A percentile compares a stretch with the other conserved stretches of the same genome.
These are phyloP conservation scores for Aspergillus sp. DNA, from an alignment of 2,329 filamentous ascomycete species.

Conservation along the genomic window DNA sequence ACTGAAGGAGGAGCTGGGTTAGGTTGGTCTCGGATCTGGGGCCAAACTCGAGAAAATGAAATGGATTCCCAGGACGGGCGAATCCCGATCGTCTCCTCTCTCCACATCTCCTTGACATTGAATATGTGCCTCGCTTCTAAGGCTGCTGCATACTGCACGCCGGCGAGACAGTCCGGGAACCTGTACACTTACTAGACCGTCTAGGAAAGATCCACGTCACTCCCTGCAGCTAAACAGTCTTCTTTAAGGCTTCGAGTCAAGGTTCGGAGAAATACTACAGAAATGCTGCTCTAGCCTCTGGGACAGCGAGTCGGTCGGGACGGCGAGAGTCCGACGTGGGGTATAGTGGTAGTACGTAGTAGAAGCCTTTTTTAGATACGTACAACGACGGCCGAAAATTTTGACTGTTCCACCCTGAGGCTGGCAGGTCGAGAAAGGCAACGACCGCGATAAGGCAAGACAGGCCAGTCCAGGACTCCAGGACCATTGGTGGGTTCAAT, in stretches of 20 bases:
- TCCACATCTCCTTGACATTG: background rate
- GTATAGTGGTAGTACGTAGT: background rate
- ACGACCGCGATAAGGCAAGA: slow-evolving; percentile 16
- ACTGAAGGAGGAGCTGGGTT: background rate
- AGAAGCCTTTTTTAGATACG: background rate
- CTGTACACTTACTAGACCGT: background rate
- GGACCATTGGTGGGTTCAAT: slow-evolving; percentile 22
- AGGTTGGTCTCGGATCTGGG: slow-evolving; percentile 16
- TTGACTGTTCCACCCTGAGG: background rate
- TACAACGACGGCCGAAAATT: background rate
- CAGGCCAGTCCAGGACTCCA: slow-evolving; percentile 14
- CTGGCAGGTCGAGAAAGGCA: slow-evolving; percentile 2
- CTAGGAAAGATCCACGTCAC: slow-evolving; percentile 16
- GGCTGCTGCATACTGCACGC: background rate
- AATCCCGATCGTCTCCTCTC: slow-evolving; percentile 24
- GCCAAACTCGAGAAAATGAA: slow-evolving; percentile 9
- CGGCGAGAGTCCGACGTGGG: slow-evolving; percentile 4
- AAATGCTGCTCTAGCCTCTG: background rate
- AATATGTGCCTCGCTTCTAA: background rate
- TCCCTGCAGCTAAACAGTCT: slow-evolving; percentile 10
- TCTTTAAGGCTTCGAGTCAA: background rate
- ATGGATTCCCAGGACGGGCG: slow-evolving; percentile 25
- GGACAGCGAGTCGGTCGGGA: background rate
- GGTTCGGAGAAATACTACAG: background rate
- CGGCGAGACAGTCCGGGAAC: slow-evolving; percentile 3